These are phyloP conservation scores for Allium cepa DNA, from an alignment of 106 monocot genomes.

Conservation along the genomic window DNA sequence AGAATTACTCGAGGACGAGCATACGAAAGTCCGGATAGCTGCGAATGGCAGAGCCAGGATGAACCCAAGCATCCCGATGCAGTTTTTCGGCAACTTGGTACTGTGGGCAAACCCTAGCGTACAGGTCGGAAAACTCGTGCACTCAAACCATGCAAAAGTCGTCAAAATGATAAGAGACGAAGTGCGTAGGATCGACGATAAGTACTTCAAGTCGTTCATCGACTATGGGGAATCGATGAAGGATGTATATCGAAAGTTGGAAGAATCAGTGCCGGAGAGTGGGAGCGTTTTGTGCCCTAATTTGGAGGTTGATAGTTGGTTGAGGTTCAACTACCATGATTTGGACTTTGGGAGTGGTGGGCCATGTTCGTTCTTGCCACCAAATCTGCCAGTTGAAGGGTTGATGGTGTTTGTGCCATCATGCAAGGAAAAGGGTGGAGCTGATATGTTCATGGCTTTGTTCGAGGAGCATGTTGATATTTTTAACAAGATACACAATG, in stretches of 20 bases:
- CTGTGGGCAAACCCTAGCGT: conserved; percentile 22
- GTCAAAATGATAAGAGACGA: conserved; percentile 18
- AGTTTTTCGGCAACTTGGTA: conserved; percentile 44
- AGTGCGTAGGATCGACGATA: conserved; percentile 18
- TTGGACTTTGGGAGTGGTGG: conserved; percentile 49
- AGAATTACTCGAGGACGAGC: conserved; percentile 6
- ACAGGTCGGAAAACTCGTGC: conserved; percentile 15
- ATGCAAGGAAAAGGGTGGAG: conserved; percentile 15
- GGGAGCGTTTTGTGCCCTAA: conserved; percentile 29
- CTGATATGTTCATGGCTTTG: conserved; percentile 13
- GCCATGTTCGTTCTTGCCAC: conserved; percentile 21
- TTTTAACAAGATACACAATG: conserved; percentile 2
- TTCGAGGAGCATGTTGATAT: conserved; percentile 3
- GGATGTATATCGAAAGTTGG: conserved; percentile 11
- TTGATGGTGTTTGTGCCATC: conserved; percentile 41
- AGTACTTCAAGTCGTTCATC: conserved; percentile 61
- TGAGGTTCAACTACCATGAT: conserved; percentile 41
- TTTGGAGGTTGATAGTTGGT: conserved; percentile 65
- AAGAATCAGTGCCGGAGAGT: conserved; percentile 6
- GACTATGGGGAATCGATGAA: conserved; percentile 37
- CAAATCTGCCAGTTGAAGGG: conserved; percentile 42
- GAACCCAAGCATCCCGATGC: conserved; percentile 14
- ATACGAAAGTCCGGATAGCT: conserved; percentile 26
- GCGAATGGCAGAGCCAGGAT: conserved; percentile 41
- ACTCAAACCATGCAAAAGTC: conserved; percentile 2